Conservation (phyloP, 495 filamentous ascomycete genomes). For the Lasiosphaeria hispida region DNA sequence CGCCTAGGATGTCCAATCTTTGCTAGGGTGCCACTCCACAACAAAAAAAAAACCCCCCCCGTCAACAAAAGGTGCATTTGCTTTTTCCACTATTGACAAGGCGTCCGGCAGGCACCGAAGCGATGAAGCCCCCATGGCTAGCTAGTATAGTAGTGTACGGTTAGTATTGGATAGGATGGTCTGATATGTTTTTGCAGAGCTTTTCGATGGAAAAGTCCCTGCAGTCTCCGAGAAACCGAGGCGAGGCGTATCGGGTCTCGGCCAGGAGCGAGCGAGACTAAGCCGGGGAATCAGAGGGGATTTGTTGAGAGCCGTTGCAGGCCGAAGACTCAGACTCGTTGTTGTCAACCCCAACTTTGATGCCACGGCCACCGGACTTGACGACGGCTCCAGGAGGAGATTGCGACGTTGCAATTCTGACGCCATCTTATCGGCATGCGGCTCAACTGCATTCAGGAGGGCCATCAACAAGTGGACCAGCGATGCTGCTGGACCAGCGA, state of each 20-base stretch:
- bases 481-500: background rate
- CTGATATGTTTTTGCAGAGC: too few species aligned
- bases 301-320: background rate
- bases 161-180: background rate
- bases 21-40: background rate
- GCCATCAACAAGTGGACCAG: background rate
- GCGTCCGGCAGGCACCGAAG: background rate
- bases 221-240: background rate
- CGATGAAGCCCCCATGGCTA: background rate
- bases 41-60: too few species aligned
- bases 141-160: background rate
- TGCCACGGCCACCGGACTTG: background rate
- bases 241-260: background rate
- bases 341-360: background rate
- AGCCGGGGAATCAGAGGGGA: background rate
- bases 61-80: background rate
- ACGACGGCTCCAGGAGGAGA: conserved; percentile 4
- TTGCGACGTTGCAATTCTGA: conserved; percentile 14
- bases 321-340: background rate
- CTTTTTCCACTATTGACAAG: background rate
- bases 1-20: background rate
- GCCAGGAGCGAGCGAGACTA: background rate
- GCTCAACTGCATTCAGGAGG: conserved; percentile 5
- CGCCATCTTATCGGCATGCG: conserved; percentile 4
- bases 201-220: background rate